Percentiles rank a stretch among this genome's conserved stretches.
Evolutionary conservation across 1,139 yeast genomes (phyloP).

Genomic region (Diutina mesorugosa): DNA sequence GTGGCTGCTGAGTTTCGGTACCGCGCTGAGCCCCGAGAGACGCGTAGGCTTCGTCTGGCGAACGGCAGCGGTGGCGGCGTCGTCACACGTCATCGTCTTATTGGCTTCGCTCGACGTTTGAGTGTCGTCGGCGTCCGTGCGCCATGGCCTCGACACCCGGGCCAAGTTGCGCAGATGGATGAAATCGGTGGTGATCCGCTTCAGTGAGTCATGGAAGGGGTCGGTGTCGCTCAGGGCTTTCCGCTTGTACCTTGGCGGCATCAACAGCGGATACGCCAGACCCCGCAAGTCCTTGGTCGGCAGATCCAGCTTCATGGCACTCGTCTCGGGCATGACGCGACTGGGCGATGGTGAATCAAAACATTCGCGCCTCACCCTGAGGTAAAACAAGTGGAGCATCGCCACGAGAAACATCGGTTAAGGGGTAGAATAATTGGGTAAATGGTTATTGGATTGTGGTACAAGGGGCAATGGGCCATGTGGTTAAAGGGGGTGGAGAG

Average conservation of each 20-base stretch:
- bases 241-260: background rate
- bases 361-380: background rate
- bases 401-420: background rate
- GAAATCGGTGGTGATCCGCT: background rate
- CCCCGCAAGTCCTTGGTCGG: background rate
- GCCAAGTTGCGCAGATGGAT: background rate
- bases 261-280: background rate
- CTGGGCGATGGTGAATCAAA: background rate
- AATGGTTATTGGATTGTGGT: too few species aligned
- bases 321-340: background rate
- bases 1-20: background rate
- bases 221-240: background rate
- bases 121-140: background rate
- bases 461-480: too few species aligned
- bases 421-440: background rate
- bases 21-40: background rate
- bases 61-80: background rate
- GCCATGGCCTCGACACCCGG: background rate
- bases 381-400: background rate
- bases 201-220: background rate
- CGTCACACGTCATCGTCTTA: background rate
- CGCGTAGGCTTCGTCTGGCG: background rate
- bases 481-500: too few species aligned
- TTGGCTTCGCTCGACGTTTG: background rate
- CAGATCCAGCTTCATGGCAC: constrained; percentile 2